Conservation (phyloP, 2,329 filamentous ascomycete genomes). For the Oidium heveae region DNA sequence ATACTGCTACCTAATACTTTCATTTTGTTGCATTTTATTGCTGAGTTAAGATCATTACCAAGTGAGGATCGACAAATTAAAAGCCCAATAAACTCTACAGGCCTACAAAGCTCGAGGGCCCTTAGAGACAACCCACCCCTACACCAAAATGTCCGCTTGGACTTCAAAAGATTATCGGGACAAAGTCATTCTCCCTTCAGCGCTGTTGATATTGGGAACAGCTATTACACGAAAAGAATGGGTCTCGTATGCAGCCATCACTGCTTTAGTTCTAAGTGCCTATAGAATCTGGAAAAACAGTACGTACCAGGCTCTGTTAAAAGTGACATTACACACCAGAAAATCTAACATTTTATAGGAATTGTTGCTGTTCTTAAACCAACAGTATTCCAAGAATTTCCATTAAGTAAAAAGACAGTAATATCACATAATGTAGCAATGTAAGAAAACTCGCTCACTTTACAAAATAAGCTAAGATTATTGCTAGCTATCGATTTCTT, state of each 20-base stretch:
- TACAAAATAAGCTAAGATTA: slow-evolving; percentile 4
- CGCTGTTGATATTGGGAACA: slow-evolving; percentile 49
- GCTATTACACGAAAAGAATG: slow-evolving; percentile 59
- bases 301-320: slow-evolving; percentile 23
- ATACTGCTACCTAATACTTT: too few species aligned
- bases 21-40: too few species aligned
- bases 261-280: slow-evolving; percentile 39
- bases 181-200: slow-evolving; percentile 65
- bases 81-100: too few species aligned
- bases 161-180: slow-evolving; percentile 39
- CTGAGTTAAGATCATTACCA: too few species aligned
- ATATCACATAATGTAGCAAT: slow-evolving; percentile 97
- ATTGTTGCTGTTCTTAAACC: slow-evolving; percentile 68
- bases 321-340: not conserved
- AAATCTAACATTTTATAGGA: slow-evolving; percentile 21
- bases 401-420: slow-evolving; percentile 80
- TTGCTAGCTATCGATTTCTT: slow-evolving; percentile 64
- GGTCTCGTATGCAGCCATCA: slow-evolving; percentile 39
- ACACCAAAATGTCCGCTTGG: not conserved
- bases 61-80: too few species aligned
- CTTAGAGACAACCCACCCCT: too few species aligned
- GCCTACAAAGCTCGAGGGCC: too few species aligned
- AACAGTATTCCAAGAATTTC: slow-evolving; percentile 70
- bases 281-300: slow-evolving; percentile 48
- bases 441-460: slow-evolving; percentile 19